A percentile compares a stretch with the other conserved stretches of the same genome.
Evolutionary conservation across 208 protist species (phyloP).

Genomic region (Porcisia deanei): DNA sequence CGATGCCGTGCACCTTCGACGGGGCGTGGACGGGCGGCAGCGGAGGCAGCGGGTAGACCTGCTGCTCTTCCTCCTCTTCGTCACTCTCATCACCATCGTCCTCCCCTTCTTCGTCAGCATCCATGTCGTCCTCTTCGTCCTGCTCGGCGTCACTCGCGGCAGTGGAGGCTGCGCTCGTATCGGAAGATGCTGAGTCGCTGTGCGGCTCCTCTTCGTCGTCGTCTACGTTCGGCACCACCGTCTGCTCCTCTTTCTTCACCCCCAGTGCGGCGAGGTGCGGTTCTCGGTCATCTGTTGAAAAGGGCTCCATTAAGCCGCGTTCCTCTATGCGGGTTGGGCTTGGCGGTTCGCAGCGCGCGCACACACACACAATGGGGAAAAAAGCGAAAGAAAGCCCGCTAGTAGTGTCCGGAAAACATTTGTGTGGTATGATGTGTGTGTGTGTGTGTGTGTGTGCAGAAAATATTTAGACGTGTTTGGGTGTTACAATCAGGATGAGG

Average conservation of each 20-base stretch:
- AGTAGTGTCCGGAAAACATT: too few relatives aligned
- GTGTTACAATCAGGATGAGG: too few relatives aligned
- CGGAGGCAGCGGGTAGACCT: conserved; percentile 48
- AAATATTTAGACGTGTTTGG: too few relatives aligned
- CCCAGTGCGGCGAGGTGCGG: neutral
- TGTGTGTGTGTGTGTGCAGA: too few relatives aligned
- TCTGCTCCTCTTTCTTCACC: conserved; percentile 12
- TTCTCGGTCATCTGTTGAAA: neutral
- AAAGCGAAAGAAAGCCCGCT: too few relatives aligned
- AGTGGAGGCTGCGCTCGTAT: conserved; percentile 9
- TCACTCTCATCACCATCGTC: conserved; percentile 36
- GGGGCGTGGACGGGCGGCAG: conserved; percentile 56
- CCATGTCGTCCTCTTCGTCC: conserved; percentile 16
- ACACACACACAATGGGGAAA: too few relatives aligned
- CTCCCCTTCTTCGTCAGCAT: conserved; percentile 22
- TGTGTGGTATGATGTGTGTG: too few relatives aligned
- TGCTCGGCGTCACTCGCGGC: conserved; percentile 4
- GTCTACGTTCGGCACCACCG: conserved; percentile 15
- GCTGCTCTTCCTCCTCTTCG: conserved; percentile 31
- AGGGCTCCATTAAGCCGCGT: neutral
- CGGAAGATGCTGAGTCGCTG: neutral
- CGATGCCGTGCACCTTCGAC: conserved; percentile 51
- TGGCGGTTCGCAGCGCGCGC: neutral
- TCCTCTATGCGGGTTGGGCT: neutral
- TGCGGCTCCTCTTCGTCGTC: conserved; percentile 29